phyloP scores from a whole-genome alignment of 1,284 basidiomycete species.

The Porodaedalea pini region DNA sequence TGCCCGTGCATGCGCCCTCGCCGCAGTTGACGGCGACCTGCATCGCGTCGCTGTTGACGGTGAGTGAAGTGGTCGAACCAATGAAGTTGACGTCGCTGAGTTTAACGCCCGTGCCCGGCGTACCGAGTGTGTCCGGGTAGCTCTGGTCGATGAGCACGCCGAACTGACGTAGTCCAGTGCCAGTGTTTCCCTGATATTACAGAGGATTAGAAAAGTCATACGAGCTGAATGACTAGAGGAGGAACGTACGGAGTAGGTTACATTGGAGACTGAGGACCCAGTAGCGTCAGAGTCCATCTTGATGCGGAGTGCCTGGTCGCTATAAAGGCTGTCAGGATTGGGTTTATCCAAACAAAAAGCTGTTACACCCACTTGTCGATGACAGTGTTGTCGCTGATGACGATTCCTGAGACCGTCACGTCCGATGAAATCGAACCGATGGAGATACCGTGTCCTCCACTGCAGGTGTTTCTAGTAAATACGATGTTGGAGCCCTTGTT shows the following conservation, averaged over 20 bases:
- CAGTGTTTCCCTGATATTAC: constrained; percentile 40
- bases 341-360: neutral
- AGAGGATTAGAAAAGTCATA: constrained; percentile 4
- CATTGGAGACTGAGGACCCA: constrained; percentile 37
- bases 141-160: constrained; percentile 48
- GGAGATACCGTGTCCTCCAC: constrained; percentile 57
- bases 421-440: constrained; percentile 52
- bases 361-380: constrained; percentile 37
- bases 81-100: constrained; percentile 24
- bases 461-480: constrained; percentile 52
- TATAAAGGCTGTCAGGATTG: constrained; percentile 21
- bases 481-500: constrained; percentile 53
- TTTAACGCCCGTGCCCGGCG: constrained; percentile 47
- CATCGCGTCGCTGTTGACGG: constrained; percentile 35
- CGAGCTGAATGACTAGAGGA: constrained; percentile 4
- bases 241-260: constrained; percentile 38
- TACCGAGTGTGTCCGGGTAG: constrained; percentile 42
- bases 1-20: constrained; percentile 39
- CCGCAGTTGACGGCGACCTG: constrained; percentile 46
- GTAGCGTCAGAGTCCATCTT: constrained; percentile 40
- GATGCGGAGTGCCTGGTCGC: constrained; percentile 44
- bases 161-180: constrained; percentile 36
- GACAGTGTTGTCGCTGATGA: constrained; percentile 45
- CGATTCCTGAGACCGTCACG: constrained; percentile 44
- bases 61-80: constrained; percentile 34